These are phyloP conservation scores for Candida wancherniae DNA, from an alignment of 805 yeast genomes.

Conservation along the genomic window DNA sequence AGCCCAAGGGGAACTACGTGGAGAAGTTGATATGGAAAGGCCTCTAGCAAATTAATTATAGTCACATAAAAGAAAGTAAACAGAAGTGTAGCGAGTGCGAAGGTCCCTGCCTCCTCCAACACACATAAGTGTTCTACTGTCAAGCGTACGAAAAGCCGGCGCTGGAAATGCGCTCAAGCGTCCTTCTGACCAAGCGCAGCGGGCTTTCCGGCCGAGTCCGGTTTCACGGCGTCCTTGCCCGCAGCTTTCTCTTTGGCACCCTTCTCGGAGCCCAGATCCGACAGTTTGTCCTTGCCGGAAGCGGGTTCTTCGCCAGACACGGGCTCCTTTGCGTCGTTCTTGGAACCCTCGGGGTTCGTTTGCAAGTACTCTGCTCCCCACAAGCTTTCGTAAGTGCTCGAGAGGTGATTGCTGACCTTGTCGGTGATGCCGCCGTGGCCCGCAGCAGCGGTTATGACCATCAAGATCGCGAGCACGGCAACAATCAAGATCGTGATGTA, in stretches of 20 bases:
- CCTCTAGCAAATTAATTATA: constrained; percentile 28
- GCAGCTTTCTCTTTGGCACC: no score
- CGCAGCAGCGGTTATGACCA: constrained; percentile 25
- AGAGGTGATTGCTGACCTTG: constrained; percentile 2
- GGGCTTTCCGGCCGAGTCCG: no score
- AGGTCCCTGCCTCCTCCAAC: no score
- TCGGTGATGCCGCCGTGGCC: constrained; percentile 24
- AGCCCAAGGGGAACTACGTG: constrained; percentile 56
- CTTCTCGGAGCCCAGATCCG: neutral
- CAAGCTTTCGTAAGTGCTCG: constrained; percentile 3
- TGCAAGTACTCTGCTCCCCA: constrained; percentile 3
- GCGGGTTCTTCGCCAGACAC: neutral
- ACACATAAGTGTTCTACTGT: no score
- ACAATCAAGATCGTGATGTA: constrained; percentile 22
- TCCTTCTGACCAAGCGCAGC: no score
- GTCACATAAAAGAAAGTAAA: neutral
- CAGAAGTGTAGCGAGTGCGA: neutral
- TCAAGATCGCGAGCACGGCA: constrained; percentile 19
- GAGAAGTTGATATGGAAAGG: constrained; percentile 74
- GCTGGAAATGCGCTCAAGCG: no score
- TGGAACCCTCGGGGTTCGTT: neutral
- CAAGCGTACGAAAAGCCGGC: no score
- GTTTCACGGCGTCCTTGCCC: no score
- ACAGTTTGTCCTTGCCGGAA: neutral
- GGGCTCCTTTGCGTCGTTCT: neutral